Conservation (phyloP, 208 protist genomes). For the Trypanosoma melophagium region DNA sequence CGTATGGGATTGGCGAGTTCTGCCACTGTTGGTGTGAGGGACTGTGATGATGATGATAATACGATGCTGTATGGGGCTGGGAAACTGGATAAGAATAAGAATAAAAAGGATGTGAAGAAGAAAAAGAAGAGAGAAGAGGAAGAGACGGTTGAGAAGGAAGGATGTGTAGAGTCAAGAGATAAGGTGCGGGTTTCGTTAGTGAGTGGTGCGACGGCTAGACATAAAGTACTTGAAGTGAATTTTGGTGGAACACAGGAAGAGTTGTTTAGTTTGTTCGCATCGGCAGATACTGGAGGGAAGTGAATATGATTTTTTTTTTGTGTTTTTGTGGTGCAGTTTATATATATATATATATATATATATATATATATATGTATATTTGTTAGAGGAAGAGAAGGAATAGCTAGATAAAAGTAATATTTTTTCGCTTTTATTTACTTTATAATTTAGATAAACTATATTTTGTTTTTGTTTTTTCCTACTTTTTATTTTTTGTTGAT, state of each 20-base stretch:
- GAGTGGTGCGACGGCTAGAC: conserved; percentile 52
- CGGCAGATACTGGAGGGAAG: conserved; percentile 21
- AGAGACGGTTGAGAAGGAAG: not conserved
- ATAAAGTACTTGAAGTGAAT: conserved; percentile 52
- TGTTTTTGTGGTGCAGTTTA: not conserved
- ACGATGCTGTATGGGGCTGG: not conserved
- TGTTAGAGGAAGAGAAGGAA: too few species aligned
- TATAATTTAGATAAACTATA: too few species aligned
- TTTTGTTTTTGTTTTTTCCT: conserved; percentile 1
- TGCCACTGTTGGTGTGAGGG: not conserved
- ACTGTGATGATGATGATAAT: not conserved
- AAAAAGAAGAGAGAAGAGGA: conserved; percentile 28
- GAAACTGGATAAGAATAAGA: not conserved
- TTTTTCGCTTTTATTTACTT: too few species aligned
- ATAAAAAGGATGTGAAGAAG: conserved; percentile 8
- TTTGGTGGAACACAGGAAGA: conserved; percentile 66
- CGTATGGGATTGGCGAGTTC: too few species aligned
- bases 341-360: not conserved
- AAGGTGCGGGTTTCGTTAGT: conserved; percentile 54
- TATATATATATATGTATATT: not conserved
- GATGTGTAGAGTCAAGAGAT: conserved; percentile 1
- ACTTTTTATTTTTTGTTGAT: not conserved
- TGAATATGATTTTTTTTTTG: not conserved
- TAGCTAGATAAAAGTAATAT: too few species aligned
- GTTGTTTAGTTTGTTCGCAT: conserved; percentile 49